Evolutionary conservation across 306 rosid species (phyloP).

Genomic region (Begonia fuchsioides): DNA sequence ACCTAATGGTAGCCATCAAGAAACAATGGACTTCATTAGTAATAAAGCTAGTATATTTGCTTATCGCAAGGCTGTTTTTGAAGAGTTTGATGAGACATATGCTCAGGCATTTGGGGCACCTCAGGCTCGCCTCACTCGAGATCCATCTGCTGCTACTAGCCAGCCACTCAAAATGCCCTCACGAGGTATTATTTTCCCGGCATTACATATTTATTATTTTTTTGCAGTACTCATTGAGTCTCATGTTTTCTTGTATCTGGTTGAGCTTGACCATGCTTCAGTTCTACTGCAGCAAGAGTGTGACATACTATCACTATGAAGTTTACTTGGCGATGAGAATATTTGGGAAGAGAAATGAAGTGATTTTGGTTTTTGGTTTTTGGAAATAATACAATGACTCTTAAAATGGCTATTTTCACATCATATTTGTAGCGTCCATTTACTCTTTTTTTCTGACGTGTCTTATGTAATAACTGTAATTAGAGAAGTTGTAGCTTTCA

Average conservation of each 20-base stretch:
- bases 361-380: too few species aligned
- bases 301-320: too few species aligned
- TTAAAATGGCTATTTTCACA: background rate
- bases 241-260: too few species aligned
- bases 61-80: conserved; percentile 55
- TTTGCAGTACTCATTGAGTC: background rate
- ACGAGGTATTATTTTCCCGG: conserved; percentile 45
- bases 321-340: too few species aligned
- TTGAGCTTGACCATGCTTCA: too few species aligned
- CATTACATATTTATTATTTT: background rate
- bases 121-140: conserved; percentile 32
- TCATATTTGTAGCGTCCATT: background rate
- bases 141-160: conserved; percentile 10
- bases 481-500: too few species aligned
- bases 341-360: too few species aligned
- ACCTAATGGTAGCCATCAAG: conserved; percentile 30
- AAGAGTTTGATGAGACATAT: conserved; percentile 87
- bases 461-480: too few species aligned
- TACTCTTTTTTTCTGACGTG: background rate
- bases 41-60: conserved; percentile 48
- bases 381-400: too few species aligned
- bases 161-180: conserved; percentile 37
- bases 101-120: conserved; percentile 83
- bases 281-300: too few species aligned
- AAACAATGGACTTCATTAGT: conserved; percentile 37